A percentile compares a stretch with the other conserved stretches of the same genome.
phyloP scores from a whole-genome alignment of 1,139 yeast species.

The Scheffersomyces illinoinensis region DNA sequence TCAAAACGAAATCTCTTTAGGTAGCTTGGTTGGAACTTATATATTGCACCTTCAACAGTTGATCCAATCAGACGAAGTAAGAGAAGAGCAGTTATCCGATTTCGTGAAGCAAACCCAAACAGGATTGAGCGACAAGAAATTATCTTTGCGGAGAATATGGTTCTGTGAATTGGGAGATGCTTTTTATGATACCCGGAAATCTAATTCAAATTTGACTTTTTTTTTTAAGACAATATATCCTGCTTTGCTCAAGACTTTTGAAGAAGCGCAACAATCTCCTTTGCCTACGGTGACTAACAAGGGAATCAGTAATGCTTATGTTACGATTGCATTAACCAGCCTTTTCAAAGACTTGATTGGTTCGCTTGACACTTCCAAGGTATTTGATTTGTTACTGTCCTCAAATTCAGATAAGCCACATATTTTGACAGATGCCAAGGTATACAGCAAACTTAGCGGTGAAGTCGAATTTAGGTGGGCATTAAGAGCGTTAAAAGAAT shows the following conservation, averaged over 20 bases:
- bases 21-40: conserved; percentile 51
- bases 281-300: conserved; percentile 49
- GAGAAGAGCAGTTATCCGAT: conserved; percentile 8
- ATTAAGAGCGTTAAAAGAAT: conserved; percentile 38
- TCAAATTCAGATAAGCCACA: conserved; percentile 41
- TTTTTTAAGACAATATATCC: conserved; percentile 26
- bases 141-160: conserved; percentile 70
- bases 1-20: conserved; percentile 66
- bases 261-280: conserved; percentile 49
- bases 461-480: conserved; percentile 55
- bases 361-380: conserved; percentile 12
- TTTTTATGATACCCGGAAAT: conserved; percentile 6
- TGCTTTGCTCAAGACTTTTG: conserved; percentile 34
- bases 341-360: conserved; percentile 6
- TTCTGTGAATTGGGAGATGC: conserved; percentile 47
- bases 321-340: conserved; percentile 24
- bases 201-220: conserved; percentile 4
- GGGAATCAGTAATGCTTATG: conserved; percentile 51
- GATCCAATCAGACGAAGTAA: conserved; percentile 4
- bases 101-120: conserved; percentile 37
- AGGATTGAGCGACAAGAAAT: conserved; percentile 70
- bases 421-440: conserved; percentile 45
- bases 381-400: conserved; percentile 24
- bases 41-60: conserved; percentile 38
- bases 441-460: conserved; percentile 49